Evolutionary conservation across 2,329 filamentous ascomycete genomes (phyloP).

Genomic region (Aspergillus latus): DNA sequence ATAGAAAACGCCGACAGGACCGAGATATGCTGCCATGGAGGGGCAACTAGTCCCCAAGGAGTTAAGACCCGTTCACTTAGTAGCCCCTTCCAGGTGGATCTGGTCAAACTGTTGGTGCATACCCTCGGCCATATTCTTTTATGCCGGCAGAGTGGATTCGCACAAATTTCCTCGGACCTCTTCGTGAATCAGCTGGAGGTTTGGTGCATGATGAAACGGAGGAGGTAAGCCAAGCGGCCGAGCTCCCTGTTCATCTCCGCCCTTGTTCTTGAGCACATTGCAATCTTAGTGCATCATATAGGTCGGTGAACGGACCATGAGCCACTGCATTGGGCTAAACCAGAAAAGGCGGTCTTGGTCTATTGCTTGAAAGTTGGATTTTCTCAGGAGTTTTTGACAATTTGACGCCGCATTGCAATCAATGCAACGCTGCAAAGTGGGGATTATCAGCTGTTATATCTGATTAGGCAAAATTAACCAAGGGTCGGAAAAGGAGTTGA

Average conservation of each 20-base stretch:
- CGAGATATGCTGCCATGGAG: conserved; percentile 8
- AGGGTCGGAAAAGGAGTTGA: background rate
- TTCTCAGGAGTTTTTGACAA: background rate
- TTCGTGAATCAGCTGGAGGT: conserved; percentile 3
- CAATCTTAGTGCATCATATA: conserved; percentile 7
- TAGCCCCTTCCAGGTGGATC: conserved; percentile 21
- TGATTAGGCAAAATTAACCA: conserved; percentile 2
- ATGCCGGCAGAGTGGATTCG: background rate
- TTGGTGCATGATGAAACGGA: conserved; percentile 6
- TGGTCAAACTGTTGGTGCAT: conserved; percentile 4
- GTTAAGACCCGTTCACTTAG: conserved; percentile 18
- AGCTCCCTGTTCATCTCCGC: conserved; percentile 11
- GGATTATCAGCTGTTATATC: background rate
- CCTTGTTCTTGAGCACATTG: conserved; percentile 1
- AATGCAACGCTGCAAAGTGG: conserved; percentile 4
- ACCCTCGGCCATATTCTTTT: conserved; percentile 2
- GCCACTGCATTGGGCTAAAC: conserved; percentile 11
- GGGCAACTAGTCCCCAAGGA: conserved; percentile 8
- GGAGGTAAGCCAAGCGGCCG: conserved; percentile 7
- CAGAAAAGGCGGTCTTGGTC: conserved; percentile 9
- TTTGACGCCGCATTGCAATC: background rate
- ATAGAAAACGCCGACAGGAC: conserved; percentile 5
- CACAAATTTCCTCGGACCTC: conserved; percentile 2
- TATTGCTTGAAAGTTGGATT: conserved; percentile 1
- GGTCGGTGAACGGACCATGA: background rate